Evolutionary conservation across 2,329 filamentous ascomycete genomes (phyloP).

Genomic region (Coniochaeta hoffmannii): DNA sequence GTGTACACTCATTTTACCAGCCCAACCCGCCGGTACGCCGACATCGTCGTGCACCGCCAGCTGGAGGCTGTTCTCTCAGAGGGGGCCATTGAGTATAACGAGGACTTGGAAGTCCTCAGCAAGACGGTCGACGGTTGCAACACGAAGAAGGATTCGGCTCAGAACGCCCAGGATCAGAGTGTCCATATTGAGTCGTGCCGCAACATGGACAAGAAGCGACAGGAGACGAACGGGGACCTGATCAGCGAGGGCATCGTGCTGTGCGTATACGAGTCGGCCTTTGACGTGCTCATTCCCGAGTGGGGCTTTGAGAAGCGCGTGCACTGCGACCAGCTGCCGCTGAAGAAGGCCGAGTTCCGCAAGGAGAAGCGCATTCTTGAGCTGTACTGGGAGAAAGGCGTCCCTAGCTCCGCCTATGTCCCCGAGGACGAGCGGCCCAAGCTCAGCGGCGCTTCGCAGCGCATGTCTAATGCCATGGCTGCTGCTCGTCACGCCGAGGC

Average conservation of each 20-base stretch:
- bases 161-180: conserved; percentile 96
- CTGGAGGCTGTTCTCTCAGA: conserved; percentile 80
- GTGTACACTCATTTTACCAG: conserved; percentile 97
- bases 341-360: conserved; percentile 99
- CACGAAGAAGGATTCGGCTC: conserved; percentile 97
- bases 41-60: conserved; percentile 92
- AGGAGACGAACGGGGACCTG: conserved; percentile 81
- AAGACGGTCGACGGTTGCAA: conserved; percentile 97
- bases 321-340: conserved; percentile 92
- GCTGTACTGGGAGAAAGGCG: conserved; percentile 99
- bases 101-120: conserved; percentile 78
- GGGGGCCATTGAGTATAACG: conserved; percentile 74
- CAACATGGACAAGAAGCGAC: conserved; percentile 85
- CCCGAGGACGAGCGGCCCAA: conserved; percentile 95
- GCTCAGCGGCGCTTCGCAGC: conserved; percentile 59
- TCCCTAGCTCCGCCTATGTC: conserved; percentile 90
- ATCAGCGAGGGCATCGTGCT: conserved; percentile 94
- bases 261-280: conserved; percentile 96
- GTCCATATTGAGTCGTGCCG: conserved; percentile 97
- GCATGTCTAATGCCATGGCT: conserved; percentile 66
- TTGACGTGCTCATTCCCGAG: conserved; percentile 95
- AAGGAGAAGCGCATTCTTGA: conserved; percentile 93
- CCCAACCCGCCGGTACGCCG: conserved; percentile 88
- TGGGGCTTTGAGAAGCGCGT: conserved; percentile 99
- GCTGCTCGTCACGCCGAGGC: conserved; percentile 76